A percentile compares a stretch with the other conserved stretches of the same genome.
These are phyloP conservation scores for Musa schizocarpa DNA, from an alignment of 176 grass and related monocot species.

Conservation along the genomic window DNA sequence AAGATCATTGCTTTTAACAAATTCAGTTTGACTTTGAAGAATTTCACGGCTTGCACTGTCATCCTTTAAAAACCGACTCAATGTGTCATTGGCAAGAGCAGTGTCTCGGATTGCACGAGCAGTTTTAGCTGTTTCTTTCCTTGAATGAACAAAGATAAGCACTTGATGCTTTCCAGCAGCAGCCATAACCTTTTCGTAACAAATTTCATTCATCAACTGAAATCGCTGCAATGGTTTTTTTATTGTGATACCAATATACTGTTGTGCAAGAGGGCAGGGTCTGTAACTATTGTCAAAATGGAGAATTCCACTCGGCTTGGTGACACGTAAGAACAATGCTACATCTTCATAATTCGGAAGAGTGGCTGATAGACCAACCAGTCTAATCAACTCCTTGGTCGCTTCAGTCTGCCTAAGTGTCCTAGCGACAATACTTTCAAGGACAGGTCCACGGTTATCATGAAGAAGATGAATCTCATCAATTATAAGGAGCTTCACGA, in stretches of 20 bases:
- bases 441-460: slow-evolving; percentile 88
- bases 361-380: slow-evolving; percentile 85
- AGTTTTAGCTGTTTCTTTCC: slow-evolving; percentile 91
- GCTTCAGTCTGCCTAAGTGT: slow-evolving; percentile 92
- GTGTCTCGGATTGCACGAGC: slow-evolving; percentile 79
- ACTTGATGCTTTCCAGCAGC: slow-evolving; percentile 92
- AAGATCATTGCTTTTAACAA: slow-evolving; percentile 87
- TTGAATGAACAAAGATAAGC: slow-evolving; percentile 98
- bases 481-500: slow-evolving; percentile 90
- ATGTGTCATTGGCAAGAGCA: slow-evolving; percentile 70
- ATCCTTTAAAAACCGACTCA: slow-evolving; percentile 75
- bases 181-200: slow-evolving; percentile 87
- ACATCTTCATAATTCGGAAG: slow-evolving; percentile 89
- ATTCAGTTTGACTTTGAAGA: slow-evolving; percentile 67
- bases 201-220: slow-evolving; percentile 96
- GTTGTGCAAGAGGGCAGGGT: slow-evolving; percentile 87
- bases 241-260: slow-evolving; percentile 92
- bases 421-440: slow-evolving; percentile 94
- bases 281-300: slow-evolving; percentile 94
- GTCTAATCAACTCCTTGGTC: slow-evolving; percentile 71
- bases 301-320: slow-evolving; percentile 50
- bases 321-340: slow-evolving; percentile 66
- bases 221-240: slow-evolving; percentile 92
- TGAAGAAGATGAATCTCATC: slow-evolving; percentile 97
- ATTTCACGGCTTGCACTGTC: slow-evolving; percentile 91